These are phyloP conservation scores for Aspergillus carbonarius DNA, from an alignment of 2,329 filamentous ascomycete species.

Conservation along the genomic window DNA sequence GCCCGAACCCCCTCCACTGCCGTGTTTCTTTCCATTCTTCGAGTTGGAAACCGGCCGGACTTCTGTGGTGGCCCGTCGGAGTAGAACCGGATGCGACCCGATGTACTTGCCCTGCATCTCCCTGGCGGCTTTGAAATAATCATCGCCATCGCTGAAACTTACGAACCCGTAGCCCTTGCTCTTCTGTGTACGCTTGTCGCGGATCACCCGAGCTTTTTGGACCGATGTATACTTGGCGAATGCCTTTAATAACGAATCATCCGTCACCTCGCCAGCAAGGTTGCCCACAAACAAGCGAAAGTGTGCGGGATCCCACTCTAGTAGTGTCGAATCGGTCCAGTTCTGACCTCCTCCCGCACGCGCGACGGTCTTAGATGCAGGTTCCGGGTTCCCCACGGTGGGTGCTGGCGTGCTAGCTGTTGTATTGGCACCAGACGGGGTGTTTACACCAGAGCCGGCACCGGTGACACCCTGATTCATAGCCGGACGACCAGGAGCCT, in stretches of 20 bases:
- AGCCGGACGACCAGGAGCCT: constrained; percentile 42
- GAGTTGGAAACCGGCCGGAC: constrained; percentile 74
- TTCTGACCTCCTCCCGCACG: constrained; percentile 86
- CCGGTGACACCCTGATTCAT: constrained; percentile 37
- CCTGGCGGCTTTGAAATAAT: constrained; percentile 93
- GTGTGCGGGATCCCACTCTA: constrained; percentile 95
- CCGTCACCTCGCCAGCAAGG: constrained; percentile 93
- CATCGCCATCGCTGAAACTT: constrained; percentile 90
- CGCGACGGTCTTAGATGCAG: constrained; percentile 75
- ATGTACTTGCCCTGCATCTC: constrained; percentile 99
- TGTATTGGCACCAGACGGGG: constrained; percentile 30
- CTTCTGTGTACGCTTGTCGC: constrained; percentile 94
- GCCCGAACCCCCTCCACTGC: constrained; percentile 28
- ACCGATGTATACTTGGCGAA: constrained; percentile 86
- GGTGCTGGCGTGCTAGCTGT: constrained; percentile 45
- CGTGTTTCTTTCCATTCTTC: constrained; percentile 60
- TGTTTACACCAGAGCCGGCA: constrained; percentile 44
- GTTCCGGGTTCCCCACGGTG: constrained; percentile 41
- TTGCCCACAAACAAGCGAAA: constrained; percentile 96
- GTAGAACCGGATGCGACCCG: constrained; percentile 86
- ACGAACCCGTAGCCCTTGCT: constrained; percentile 97
- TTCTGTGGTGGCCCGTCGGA: constrained; percentile 87
- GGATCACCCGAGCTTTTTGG: constrained; percentile 87
- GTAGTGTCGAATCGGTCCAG: constrained; percentile 83
- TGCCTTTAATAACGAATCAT: constrained; percentile 91